Evolutionary conservation across 2,329 filamentous ascomycete genomes (phyloP), one percentile per base, ranked within the genome.

Genomic region (Diplodia scrobiculata): DNA sequence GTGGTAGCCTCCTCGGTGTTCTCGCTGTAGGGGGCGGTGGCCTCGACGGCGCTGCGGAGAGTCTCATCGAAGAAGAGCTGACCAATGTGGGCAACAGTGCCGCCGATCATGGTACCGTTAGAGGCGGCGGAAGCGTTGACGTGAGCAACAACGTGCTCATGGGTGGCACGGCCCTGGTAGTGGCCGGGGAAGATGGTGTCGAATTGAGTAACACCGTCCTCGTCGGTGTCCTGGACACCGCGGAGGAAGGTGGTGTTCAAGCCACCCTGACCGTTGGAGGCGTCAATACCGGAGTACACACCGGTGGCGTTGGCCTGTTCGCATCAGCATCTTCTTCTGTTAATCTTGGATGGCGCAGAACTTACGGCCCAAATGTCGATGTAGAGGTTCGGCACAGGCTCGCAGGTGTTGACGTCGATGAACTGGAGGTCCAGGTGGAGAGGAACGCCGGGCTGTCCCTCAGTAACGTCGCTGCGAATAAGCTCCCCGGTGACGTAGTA

Each of bases 61-160:
- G 79, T 78, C 73, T 88, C 83, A 73, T 89, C 86, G 66, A 87
- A 87, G 80, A 87, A 89, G 62, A 87, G 73, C 73, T 90, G 87
- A 19, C 87, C 87, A 45, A 89, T 81, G 76, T 89, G 86, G 66
- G 85, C 81, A 58, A 77, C 79, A 54, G 77, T 79, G 17, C 80
- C 79, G 67, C 80, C 83, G 52, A 76, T 75, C 68, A 84, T 80
- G 66, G 84, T 84, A 59, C 83, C 84, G 71, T 83, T 86, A 59
- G 78, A 69, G 52, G 80, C 77, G 5, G 80, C 69, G 38, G 74
- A 77, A 45, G 71, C 73, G 63, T 76, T 76, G 66, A 77, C 74
- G 67, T 79, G 77, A 52, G 79, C 72, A 48, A 76, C 68, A 67
- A 75, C 62, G 54, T 68, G 59, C 67, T 79, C 77, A 69, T 83